A percentile compares a stretch with the other conserved stretches of the same genome.
Evolutionary conservation across 2,329 filamentous ascomycete species (phyloP).

Genomic region (Daldinia sp.): DNA sequence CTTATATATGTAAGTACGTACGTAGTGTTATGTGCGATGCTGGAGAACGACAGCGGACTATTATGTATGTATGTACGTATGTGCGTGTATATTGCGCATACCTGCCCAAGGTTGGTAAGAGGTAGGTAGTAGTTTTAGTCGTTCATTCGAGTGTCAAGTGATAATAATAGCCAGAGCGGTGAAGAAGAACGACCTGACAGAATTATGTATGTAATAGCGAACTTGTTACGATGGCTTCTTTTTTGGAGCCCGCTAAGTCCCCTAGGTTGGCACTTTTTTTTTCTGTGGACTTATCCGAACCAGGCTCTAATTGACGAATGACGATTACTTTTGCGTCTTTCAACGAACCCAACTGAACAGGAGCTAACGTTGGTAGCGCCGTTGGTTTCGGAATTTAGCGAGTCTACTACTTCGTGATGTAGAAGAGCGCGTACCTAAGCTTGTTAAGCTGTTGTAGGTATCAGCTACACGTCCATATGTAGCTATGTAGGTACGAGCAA

Average conservation of each 20-base stretch:
- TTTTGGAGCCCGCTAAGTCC: slow-evolving; percentile 32
- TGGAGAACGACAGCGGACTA: slow-evolving; percentile 23
- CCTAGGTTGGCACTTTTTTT: slow-evolving; percentile 19
- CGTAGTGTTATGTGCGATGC: slow-evolving; percentile 11
- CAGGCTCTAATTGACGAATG: slow-evolving; percentile 40
- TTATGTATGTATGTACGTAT: slow-evolving; percentile 22
- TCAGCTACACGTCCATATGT: too few relatives aligned
- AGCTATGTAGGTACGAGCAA: not conserved
- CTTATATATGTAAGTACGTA: not conserved
- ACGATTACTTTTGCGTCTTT: slow-evolving; percentile 12
- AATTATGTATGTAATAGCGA: slow-evolving; percentile 20
- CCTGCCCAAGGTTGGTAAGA: slow-evolving; percentile 26
- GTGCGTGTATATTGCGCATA: slow-evolving; percentile 31
- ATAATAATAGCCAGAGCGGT: slow-evolving; percentile 24
- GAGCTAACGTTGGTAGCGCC: slow-evolving; percentile 20
- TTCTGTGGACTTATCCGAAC: slow-evolving; percentile 29
- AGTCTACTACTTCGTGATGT: not conserved
- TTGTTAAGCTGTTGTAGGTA: not conserved
- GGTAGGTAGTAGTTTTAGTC: slow-evolving; percentile 16
- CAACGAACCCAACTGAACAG: slow-evolving; percentile 27
- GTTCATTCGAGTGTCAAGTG: not conserved
- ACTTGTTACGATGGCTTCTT: slow-evolving; percentile 35
- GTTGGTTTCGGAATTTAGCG: slow-evolving; percentile 38
- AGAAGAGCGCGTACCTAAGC: not conserved
- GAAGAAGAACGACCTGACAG: slow-evolving; percentile 13